phyloP scores from a whole-genome alignment of 805 yeast species.

The Starmerella floricola region DNA sequence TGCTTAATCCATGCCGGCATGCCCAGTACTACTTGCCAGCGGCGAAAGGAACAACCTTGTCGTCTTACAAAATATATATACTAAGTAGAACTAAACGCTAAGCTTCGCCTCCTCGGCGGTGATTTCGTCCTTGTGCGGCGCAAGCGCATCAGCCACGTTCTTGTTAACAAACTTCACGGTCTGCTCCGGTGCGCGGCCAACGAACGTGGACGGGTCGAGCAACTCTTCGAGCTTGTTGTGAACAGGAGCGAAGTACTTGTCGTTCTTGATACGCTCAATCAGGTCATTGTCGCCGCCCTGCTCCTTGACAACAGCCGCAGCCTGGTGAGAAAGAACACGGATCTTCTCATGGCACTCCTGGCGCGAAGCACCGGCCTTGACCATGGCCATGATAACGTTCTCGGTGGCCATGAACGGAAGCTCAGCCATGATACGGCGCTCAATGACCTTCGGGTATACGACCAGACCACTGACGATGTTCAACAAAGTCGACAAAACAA shows the following conservation, averaged over 20 bases:
- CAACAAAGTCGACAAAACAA: conserved; percentile 72
- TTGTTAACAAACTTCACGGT: conserved; percentile 80
- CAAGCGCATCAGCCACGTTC: conserved; percentile 75
- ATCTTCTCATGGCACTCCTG: conserved; percentile 97
- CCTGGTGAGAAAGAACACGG: conserved; percentile 93
- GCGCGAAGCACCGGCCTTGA: conserved; percentile 92
- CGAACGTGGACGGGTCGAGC: conserved; percentile 86
- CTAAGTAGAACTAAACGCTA: conserved; percentile 59
- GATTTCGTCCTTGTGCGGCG: conserved; percentile 48
- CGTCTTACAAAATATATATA: too few species aligned
- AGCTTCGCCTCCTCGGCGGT: conserved; percentile 61
- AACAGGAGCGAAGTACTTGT: conserved; percentile 76
- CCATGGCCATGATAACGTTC: conserved; percentile 99
- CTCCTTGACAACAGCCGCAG: conserved; percentile 92
- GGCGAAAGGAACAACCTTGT: too few species aligned
- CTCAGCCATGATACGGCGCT: conserved; percentile 86
- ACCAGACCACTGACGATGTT: conserved; percentile 93
- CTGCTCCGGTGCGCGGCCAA: conserved; percentile 97
- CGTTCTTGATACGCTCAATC: conserved; percentile 70
- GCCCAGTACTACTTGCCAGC: too few species aligned
- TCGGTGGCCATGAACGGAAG: conserved; percentile 99
- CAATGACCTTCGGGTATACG: conserved; percentile 97
- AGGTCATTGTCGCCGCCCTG: conserved; percentile 98
- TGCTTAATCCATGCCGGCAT: too few species aligned
- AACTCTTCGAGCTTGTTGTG: conserved; percentile 70